Base-by-base conservation (phyloP, 139 green algal genomes). In the Picocystis salinarum region DNA sequence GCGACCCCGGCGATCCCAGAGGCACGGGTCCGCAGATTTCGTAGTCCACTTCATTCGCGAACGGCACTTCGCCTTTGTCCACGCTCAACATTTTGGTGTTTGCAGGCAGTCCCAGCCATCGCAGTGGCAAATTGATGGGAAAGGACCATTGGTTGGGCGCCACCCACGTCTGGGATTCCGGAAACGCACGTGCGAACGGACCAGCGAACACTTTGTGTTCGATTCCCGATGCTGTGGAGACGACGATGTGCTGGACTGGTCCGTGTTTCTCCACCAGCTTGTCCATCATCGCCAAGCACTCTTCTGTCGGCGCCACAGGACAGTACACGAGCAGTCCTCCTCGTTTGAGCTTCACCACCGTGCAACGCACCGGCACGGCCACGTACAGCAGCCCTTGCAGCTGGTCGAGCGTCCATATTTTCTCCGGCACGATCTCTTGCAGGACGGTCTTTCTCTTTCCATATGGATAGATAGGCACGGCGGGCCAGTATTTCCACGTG, bases 161-260 rank as follows among this genome's bases (percentile, higher is more conserved):
- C 23, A 51, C 56, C 33, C 52, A 76, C 13, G 85, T 73, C 59
- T 89, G 53, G 2, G 82, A 80, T 12, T 74, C 59, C 7, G 80
- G 80, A 55, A 91, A 94, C 13, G 48, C 40, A 33, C 80, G 42
- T 28, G 58, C 71, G 39, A 92, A 93, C 6, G 76, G 74, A 6
- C 65, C 74, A 17, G 90, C 70, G 48, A 88, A 93, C 9, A 78
- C 58, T 63, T 93, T 93, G 66, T 94, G 83, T 60, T 94, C 83
- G 28, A 91, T 20, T n/a, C n/a, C 83, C 28, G 50, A 42, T 66
- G 74, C 82, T 0, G 81, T 93, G 37, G 77, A 66, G 50, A 86
- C 58, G 20, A 92, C 64, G 13, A 91, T 86, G 68, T 88, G 61
- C 50, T 83, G 64, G 17, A 93, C 80, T 3, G 62, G 63, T 0